Evolutionary conservation across 2,329 filamentous ascomycete genomes (phyloP), one percentile per base, ranked within the genome.

Genomic region (Zasmidium cellare): DNA sequence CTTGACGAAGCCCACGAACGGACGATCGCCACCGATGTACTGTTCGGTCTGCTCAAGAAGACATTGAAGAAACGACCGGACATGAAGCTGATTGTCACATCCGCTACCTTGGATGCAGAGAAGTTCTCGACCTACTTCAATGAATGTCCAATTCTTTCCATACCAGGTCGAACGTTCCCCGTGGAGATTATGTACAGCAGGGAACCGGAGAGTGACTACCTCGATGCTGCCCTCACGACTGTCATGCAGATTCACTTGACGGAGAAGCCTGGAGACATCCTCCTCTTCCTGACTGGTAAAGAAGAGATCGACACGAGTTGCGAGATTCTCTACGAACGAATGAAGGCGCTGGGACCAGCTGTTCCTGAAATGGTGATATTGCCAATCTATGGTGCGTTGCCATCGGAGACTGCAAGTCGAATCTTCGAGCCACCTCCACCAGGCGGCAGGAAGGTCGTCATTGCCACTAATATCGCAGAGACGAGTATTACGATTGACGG

Each of bases 201-300:
- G 56, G 94, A 99, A 70, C 94, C 96, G 0, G 94, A 97, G 72
- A 92, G 90, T 0, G 96, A 99, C 71, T 99, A 99, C 67, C 80
- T 99, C 14, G 94, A 97, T 72, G 87, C 92, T 1, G 92, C 94
- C 0, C 80, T 99, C n/a, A 89, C 92, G 14, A 97, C 94, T 0
- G 92, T 97, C 49, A 97, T 99, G 93, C 91, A 97, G 71, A 97
- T 99, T 55, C 94, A 99, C 72, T 78, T 99, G 18, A 94, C 89
- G 1, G 94, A 99, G 69, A 91, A 92, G 6, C 83, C 87, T 18
- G 94, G 94, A 64, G 96, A 99, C 69, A 97, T 99, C 52, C 77
- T 99, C n/a, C 81, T 99, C 1, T 99, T 99, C 79, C 82, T 99
- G 67, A 99, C 96, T 0, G 94, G 94, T 5, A 92, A 97, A 71